phyloP scores from a whole-genome alignment of 257 asterid genomes.

The Solanum gracilifrons region DNA sequence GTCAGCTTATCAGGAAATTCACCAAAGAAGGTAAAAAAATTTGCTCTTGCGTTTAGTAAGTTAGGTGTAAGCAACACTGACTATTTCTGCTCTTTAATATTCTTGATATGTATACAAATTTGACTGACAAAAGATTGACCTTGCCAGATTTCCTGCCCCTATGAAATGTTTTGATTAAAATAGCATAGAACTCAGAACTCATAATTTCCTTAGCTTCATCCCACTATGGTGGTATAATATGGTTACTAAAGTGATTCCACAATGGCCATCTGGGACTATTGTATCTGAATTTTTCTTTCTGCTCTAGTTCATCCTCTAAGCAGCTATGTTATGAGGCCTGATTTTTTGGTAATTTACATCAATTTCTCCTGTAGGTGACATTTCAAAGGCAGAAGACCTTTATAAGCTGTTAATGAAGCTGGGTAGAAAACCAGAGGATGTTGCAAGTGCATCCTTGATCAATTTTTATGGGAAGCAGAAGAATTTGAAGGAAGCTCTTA shows the following conservation, averaged over 20 bases:
- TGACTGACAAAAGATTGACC: background rate
- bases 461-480: slow-evolving; percentile 53
- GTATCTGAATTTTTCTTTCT: background rate
- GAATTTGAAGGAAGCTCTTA: slow-evolving; percentile 42
- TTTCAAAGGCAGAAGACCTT: slow-evolving; percentile 39
- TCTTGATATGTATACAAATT: background rate
- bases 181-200: background rate
- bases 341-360: slow-evolving; percentile 8
- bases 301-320: background rate
- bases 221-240: background rate
- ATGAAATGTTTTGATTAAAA: background rate
- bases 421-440: slow-evolving; percentile 44
- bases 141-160: background rate
- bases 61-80: background rate
- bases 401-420: slow-evolving; percentile 39
- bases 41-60: background rate
- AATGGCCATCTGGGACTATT: background rate
- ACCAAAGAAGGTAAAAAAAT: slow-evolving; percentile 49
- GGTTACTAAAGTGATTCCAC: background rate
- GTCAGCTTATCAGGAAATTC: slow-evolving; percentile 50
- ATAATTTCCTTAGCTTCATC: background rate
- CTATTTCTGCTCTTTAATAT: background rate
- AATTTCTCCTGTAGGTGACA: slow-evolving; percentile 47
- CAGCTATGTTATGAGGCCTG: background rate
- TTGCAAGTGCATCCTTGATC: slow-evolving; percentile 64